Conservation (phyloP, 371 early-diverging fungal genomes). For the Mucor mucedo region DNA sequence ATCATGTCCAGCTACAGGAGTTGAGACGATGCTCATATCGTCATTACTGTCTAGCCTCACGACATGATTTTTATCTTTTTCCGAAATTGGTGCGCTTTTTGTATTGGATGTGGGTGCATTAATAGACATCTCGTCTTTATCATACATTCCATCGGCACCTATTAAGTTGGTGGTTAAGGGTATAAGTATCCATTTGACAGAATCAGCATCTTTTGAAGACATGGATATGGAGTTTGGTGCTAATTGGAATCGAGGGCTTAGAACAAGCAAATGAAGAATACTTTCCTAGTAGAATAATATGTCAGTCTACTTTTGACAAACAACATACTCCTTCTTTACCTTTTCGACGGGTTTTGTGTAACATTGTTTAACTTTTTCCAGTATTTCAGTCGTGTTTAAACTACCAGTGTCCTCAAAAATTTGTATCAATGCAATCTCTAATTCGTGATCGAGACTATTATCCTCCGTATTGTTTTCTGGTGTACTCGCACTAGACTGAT, state of each 20-base stretch:
- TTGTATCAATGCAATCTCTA: constrained; percentile 7
- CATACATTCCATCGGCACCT: neutral
- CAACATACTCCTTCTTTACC: neutral
- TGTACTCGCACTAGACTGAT: neutral
- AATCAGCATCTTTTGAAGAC: constrained; percentile 25
- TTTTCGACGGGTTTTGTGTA: constrained; percentile 16
- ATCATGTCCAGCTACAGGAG: neutral
- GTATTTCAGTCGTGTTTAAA: constrained; percentile 12
- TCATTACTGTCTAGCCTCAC: neutral
- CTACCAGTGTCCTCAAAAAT: constrained; percentile 1
- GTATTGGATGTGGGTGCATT: neutral
- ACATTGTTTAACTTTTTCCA: neutral
- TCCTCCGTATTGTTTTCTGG: neutral
- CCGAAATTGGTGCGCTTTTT: too few species aligned
- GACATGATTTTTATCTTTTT: neutral
- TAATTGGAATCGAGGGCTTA: constrained; percentile 30
- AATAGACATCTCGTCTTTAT: neutral
- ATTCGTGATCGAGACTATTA: constrained; percentile 8
- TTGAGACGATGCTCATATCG: neutral
- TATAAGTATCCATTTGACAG: constrained; percentile 16
- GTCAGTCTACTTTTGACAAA: neutral
- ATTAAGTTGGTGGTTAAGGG: too few species aligned
- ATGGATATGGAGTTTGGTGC: constrained; percentile 13
- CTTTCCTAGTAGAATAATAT: constrained; percentile 11
- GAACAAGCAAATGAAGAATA: constrained; percentile 32